Conservation (phyloP, 2,329 filamentous ascomycete genomes). For the Diaporthe australafricana region DNA sequence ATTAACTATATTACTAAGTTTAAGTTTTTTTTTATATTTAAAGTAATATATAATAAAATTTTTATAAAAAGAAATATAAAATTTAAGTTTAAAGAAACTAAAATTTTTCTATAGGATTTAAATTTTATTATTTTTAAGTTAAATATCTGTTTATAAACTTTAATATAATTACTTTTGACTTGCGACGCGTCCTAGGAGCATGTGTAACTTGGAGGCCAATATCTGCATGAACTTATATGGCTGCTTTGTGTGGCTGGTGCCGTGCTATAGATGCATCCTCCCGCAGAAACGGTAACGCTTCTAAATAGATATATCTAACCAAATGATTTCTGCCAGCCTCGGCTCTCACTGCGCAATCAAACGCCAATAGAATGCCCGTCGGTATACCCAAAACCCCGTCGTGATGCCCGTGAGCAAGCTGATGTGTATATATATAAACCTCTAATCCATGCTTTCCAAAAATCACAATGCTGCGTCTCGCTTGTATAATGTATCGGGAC, state of each 20-base stretch:
- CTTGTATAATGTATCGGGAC: constrained; percentile 4
- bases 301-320: constrained; percentile 21
- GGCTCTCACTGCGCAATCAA: neutral
- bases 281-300: constrained; percentile 2
- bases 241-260: neutral
- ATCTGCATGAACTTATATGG: neutral
- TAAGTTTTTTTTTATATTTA: too few species aligned
- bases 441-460: constrained; percentile 5
- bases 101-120: too few species aligned
- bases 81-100: too few species aligned
- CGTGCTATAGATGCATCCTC: neutral
- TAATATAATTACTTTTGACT: too few species aligned
- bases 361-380: constrained; percentile 18
- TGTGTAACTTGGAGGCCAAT: neutral
- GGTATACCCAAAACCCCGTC: neutral
- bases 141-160: too few species aligned
- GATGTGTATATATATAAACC: neutral
- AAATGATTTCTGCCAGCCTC: neutral
- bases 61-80: too few species aligned
- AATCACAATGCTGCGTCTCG: neutral
- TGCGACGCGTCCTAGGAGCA: neutral
- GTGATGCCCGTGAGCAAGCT: constrained; percentile 14
- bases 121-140: too few species aligned
- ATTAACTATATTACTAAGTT: too few species aligned
- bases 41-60: too few species aligned